phyloP scores from a whole-genome alignment of 2,329 filamentous ascomycete species.

The Beauveria brongniartii region DNA sequence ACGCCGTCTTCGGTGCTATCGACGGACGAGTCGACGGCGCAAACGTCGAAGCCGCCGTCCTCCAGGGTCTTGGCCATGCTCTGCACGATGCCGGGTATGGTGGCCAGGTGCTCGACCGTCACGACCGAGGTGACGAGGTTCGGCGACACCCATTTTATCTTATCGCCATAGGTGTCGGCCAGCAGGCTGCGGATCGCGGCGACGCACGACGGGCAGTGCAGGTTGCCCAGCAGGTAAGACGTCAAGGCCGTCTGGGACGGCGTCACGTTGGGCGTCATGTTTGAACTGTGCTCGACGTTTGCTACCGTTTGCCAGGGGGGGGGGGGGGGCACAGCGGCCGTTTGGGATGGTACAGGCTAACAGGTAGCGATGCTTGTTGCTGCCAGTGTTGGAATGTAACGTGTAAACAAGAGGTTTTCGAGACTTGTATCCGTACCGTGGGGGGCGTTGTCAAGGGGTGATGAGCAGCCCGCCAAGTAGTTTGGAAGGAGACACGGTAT shows the following conservation, averaged over 20 bases:
- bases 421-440: not conserved
- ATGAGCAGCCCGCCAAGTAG: not conserved
- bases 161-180: conserved; percentile 35
- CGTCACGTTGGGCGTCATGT: conserved; percentile 17
- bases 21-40: conserved; percentile 35
- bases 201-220: conserved; percentile 73
- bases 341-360: not conserved
- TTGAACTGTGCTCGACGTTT: not conserved
- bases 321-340: not conserved
- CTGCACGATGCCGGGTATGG: conserved; percentile 33
- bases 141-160: conserved; percentile 52
- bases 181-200: conserved; percentile 55
- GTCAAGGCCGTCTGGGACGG: conserved; percentile 36
- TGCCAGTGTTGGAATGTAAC: not conserved
- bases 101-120: conserved; percentile 46
- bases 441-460: no score
- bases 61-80: conserved; percentile 41
- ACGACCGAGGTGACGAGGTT: conserved; percentile 66
- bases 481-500: not conserved
- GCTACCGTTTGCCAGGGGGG: not conserved
- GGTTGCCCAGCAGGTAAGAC: conserved; percentile 60
- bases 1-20: conserved; percentile 20
- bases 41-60: conserved; percentile 51
- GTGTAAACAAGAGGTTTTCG: not conserved
- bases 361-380: not conserved